phyloP scores from a whole-genome alignment of 495 filamentous ascomycete genomes.

The Copromyces sp. region DNA sequence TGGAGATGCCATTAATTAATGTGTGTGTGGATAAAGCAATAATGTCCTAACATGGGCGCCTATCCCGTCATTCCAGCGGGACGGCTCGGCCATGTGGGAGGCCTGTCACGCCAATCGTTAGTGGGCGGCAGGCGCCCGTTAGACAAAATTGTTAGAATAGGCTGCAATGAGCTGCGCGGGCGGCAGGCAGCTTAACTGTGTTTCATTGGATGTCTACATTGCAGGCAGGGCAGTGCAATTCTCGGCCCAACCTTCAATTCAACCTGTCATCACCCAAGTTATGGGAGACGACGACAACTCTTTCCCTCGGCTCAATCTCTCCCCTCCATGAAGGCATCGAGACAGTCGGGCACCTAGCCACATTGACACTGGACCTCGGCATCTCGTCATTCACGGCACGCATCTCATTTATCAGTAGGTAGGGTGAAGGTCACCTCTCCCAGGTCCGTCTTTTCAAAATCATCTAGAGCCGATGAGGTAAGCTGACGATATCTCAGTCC shows the following conservation, averaged over 20 bases:
- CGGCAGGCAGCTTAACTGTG: neutral
- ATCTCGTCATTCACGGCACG: neutral
- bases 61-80: neutral
- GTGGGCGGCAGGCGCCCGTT: neutral
- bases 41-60: neutral
- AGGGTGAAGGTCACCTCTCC: no score
- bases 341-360: neutral
- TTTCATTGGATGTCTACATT: neutral
- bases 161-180: neutral
- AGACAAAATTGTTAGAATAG: neutral
- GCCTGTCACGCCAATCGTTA: neutral
- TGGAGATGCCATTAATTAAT: neutral
- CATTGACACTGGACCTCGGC: neutral
- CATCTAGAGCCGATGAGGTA: no score
- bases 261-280: neutral
- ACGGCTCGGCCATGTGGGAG: neutral
- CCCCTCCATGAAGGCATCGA: neutral
- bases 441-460: no score
- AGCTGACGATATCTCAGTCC: no score
- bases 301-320: no score
- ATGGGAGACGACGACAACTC: neutral
- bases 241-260: neutral
- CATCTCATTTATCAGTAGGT: no score
- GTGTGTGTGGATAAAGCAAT: neutral
- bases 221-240: no score